Percentiles rank a stretch among this genome's conserved stretches.
These are phyloP conservation scores for Arctostaphylos glauca DNA, from an alignment of 148 eudicot genomes.

Conservation along the genomic window DNA sequence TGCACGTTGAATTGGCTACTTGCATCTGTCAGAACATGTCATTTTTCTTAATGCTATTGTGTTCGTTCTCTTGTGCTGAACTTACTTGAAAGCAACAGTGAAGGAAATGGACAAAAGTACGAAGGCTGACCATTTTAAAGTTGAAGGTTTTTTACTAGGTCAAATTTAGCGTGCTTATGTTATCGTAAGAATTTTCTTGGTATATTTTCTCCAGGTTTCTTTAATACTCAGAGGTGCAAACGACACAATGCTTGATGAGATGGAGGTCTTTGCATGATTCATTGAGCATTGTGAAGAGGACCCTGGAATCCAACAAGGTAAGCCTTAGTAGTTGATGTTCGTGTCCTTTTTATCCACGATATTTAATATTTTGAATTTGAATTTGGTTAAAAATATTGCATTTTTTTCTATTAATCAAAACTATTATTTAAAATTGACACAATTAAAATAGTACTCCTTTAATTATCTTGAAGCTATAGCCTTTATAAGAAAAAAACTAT, in stretches of 20 bases:
- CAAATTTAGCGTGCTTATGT: not conserved
- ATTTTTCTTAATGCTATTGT: not conserved
- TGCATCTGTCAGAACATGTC: not conserved
- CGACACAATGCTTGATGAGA: conserved; percentile 96
- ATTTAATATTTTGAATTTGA: not conserved
- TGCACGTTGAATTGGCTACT: not conserved
- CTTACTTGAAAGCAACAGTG: not conserved
- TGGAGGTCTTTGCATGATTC: conserved; percentile 99
- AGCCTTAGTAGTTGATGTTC: not conserved
- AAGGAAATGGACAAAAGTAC: not conserved
- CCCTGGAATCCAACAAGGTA: conserved; percentile 88
- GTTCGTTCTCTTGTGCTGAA: not conserved
- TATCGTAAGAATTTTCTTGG: not conserved
- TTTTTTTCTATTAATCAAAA: not conserved
- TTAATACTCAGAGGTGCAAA: conserved; percentile 89
- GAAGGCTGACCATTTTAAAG: no score
- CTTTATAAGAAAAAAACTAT: not conserved
- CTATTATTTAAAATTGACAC: not conserved
- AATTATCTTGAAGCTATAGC: not conserved
- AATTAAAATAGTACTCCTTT: not conserved
- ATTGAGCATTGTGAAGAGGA: conserved; percentile 87
- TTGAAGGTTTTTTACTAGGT: not conserved
- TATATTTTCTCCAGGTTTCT: conserved; percentile 59
- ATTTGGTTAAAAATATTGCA: not conserved
- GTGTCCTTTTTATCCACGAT: not conserved